A percentile compares a stretch with the other conserved stretches of the same genome.
These are phyloP conservation scores for Agarophyton chilense DNA, from an alignment of 23 red algal species.

Conservation along the genomic window DNA sequence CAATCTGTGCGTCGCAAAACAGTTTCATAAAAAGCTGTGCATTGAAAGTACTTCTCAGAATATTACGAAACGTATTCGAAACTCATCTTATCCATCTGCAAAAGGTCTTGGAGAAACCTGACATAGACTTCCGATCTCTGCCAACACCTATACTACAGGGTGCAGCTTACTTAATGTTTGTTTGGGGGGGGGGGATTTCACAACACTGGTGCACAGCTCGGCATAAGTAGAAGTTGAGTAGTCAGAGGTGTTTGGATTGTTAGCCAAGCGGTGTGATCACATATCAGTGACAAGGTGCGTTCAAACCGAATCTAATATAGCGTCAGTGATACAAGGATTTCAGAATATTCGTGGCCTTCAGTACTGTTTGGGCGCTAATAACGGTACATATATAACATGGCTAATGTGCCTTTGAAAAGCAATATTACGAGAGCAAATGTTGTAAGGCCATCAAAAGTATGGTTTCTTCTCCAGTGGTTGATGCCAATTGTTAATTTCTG, in stretches of 20 bases:
- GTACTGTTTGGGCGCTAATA: slow-evolving; percentile 8
- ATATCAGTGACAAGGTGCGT: neutral
- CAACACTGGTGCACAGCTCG: too few species aligned
- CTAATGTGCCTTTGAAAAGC: too few species aligned
- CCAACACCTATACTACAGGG: too few species aligned
- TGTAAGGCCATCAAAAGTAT: neutral
- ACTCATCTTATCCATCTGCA: too few species aligned
- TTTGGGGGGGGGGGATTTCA: too few species aligned
- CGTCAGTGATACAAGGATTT: slow-evolving; percentile 24
- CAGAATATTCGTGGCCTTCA: neutral
- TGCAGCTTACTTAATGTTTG: neutral
- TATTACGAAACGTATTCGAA: too few species aligned
- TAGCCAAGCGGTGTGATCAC: neutral
- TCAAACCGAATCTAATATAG: neutral
- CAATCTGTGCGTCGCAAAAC: too few species aligned
- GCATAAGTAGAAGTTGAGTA: neutral
- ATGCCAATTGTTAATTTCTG: neutral
- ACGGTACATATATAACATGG: neutral
- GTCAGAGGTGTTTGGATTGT: neutral
- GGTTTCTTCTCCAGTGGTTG: neutral
- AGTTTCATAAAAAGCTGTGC: too few species aligned
- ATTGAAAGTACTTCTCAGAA: too few species aligned
- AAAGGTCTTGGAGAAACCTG: too few species aligned
- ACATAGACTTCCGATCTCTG: too few species aligned
- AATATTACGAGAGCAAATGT: too few species aligned